Conservation (phyloP, 805 yeast species). For the Candida ponderosae region DNA sequence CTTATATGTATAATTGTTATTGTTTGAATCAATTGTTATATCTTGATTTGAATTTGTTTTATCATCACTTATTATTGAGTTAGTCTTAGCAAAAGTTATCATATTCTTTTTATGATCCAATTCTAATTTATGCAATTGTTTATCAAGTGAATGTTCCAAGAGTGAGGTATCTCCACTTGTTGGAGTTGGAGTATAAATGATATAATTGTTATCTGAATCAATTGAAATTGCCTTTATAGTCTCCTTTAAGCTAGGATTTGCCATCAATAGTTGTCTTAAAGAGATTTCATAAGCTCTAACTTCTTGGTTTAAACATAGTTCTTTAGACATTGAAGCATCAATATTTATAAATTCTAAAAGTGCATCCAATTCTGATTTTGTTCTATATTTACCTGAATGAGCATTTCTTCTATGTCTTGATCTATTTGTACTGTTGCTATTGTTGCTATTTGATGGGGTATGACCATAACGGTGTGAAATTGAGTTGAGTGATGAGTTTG, state of each 20-base stretch:
- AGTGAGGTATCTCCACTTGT: slow-evolving; percentile 11
- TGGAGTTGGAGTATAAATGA: slow-evolving; percentile 18
- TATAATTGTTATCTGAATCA: slow-evolving; percentile 18
- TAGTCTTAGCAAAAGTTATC: neutral
- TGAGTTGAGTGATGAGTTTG: too few species aligned
- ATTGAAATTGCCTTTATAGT: slow-evolving; percentile 13
- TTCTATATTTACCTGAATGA: slow-evolving; percentile 16
- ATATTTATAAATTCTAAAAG: slow-evolving; percentile 14
- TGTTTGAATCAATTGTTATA: too few species aligned
- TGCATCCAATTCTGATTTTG: slow-evolving; percentile 13
- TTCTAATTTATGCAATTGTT: slow-evolving; percentile 13
- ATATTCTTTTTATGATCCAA: neutral
- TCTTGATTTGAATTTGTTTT: too few species aligned
- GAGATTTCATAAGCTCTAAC: slow-evolving; percentile 7
- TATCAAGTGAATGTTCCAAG: slow-evolving; percentile 6
- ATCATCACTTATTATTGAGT: too few species aligned
- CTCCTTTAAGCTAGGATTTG: slow-evolving; percentile 7
- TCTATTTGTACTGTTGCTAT: too few species aligned
- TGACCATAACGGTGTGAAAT: too few species aligned
- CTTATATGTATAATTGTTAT: too few species aligned
- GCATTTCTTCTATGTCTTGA: slow-evolving; percentile 10
- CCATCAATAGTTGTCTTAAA: slow-evolving; percentile 5
- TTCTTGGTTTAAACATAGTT: slow-evolving; percentile 12
- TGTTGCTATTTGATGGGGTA: too few species aligned
- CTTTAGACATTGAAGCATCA: slow-evolving; percentile 16